phyloP scores from a whole-genome alignment of 495 filamentous ascomycete species.

The Hypoxylon trugodes region DNA sequence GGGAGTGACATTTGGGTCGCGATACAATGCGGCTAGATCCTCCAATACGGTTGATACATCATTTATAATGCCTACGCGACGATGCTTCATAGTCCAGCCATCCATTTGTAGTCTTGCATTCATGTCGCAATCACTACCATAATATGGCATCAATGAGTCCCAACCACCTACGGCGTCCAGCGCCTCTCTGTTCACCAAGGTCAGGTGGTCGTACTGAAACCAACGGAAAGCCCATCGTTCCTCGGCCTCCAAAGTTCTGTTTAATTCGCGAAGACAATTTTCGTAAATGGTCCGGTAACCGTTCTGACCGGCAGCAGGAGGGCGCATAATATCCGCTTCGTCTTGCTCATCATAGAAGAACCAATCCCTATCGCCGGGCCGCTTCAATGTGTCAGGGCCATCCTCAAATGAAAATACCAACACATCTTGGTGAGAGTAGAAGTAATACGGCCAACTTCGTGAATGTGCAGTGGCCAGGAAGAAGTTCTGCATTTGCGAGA shows the following conservation, averaged over 20 bases:
- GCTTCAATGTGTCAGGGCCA: constrained; percentile 42
- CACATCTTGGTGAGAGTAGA: constrained; percentile 68
- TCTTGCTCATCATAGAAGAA: constrained; percentile 48
- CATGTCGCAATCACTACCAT: constrained; percentile 69
- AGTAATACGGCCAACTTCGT: constrained; percentile 62
- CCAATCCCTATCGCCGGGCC: constrained; percentile 41
- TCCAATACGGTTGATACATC: constrained; percentile 55
- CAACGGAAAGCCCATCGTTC: constrained; percentile 44
- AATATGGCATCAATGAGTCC: constrained; percentile 69
- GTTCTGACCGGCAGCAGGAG: constrained; percentile 41
- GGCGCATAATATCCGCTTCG: constrained; percentile 45
- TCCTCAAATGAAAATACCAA: constrained; percentile 63
- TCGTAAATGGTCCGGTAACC: constrained; percentile 58
- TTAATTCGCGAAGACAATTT: constrained; percentile 44
- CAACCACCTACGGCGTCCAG: constrained; percentile 65
- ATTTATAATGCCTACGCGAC: constrained; percentile 53
- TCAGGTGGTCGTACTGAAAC: constrained; percentile 54
- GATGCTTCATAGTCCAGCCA: constrained; percentile 52
- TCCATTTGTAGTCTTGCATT: constrained; percentile 59
- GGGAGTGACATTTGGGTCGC: constrained; percentile 39
- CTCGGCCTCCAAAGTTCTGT: constrained; percentile 37
- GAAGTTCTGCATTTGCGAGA: constrained; percentile 66
- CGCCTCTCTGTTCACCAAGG: constrained; percentile 57
- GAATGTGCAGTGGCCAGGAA: constrained; percentile 54
- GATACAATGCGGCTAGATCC: constrained; percentile 53